Conservation (phyloP, 441 rosid species). For the Aleurites moluccanus region DNA sequence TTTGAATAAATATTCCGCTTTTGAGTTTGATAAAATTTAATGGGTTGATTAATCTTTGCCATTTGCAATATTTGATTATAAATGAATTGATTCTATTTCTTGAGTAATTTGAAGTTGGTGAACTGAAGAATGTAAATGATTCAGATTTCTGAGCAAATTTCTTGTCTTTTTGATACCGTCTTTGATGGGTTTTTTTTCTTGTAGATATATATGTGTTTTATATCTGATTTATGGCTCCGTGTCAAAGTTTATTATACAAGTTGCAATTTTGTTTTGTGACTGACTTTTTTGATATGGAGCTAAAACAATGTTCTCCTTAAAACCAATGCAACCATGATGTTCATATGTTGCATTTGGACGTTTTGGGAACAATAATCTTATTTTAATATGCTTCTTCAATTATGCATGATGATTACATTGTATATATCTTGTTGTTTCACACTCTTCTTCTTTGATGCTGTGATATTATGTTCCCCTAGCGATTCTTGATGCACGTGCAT, state of each 20-base stretch:
- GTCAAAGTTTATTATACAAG: neutral
- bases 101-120: neutral
- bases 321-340: conserved; percentile 40
- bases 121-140: neutral
- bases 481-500: too few relatives aligned
- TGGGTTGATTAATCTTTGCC: neutral
- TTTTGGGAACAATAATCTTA: conserved; percentile 32
- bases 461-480: too few relatives aligned
- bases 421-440: too few relatives aligned
- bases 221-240: neutral
- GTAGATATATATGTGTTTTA: neutral
- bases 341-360: conserved; percentile 57
- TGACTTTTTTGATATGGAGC: neutral
- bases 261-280: neutral
- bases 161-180: neutral
- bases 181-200: neutral
- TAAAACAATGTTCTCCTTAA: conserved; percentile 58
- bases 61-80: neutral
- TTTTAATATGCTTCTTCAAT: neutral
- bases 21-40: neutral
- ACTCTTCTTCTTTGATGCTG: too few relatives aligned
- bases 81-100: neutral
- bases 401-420: too few relatives aligned
- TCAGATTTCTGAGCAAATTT: too few relatives aligned
- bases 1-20: neutral